Evolutionary conservation across 805 yeast species (phyloP), one percentile per base, ranked within the genome.

Genomic region (Candida wancherniae): DNA sequence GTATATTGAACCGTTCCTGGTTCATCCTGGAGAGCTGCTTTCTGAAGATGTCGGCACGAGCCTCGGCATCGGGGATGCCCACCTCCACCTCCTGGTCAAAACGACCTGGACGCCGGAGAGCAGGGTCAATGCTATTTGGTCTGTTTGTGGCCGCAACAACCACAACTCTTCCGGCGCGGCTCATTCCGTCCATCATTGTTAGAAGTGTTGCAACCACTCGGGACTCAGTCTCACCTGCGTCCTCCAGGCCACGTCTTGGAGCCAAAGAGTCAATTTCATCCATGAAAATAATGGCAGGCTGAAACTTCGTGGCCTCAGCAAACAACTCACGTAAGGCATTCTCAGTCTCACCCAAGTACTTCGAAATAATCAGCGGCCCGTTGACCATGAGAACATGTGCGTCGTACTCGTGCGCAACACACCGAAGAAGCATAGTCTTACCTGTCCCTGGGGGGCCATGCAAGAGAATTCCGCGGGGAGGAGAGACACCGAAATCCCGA

Each of bases 391-490:
- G 66, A 0, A 90, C 77, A 55, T 90, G 98, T 0, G 94, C 94
- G 39, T 80, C 71, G 2, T 73, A 64, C 36, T 82, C 90, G 40
- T 76, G 69, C 0, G 95, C 94, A 7, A 90, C 77, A 16, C 95
- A 81, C 33, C 84, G 71, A 21, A 92, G 64, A 6, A 92, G 67
- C 85, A 88, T 75, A 1, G 97, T 84, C 54, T 90, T 90, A 30
- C 98, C 98, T 0, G 97, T 90, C 3, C 98, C 98, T 3, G 97
- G 92, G 3, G 97, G 95, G 0, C 98, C 98, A 59, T 90, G 95
- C 9, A 90, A 58, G 10, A 90, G 61, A n/a, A 90, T 77, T 20
- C 98, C 98, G 35, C 96, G 67, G 9, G 96, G 96, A 6, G 98
- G 97, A 6, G 80, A 70, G 12, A 87, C 80, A n/a, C 90, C 87